phyloP scores from a whole-genome alignment of 192 early-diverging fungal species.

The Backusella tuberculispora region DNA sequence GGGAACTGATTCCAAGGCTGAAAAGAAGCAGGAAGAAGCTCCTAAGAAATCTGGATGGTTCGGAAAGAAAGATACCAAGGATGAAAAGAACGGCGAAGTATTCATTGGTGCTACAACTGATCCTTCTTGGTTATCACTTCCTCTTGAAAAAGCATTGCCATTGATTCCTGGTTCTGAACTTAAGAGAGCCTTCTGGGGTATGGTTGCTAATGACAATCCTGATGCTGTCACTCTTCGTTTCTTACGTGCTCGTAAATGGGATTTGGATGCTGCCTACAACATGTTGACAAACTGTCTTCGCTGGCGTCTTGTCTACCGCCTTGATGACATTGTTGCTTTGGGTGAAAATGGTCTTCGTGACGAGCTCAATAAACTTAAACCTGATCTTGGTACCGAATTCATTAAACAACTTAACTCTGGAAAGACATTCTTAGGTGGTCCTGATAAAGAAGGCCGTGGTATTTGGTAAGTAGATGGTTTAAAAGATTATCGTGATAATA shows the following conservation, averaged over 20 bases:
- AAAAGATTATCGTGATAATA: not conserved
- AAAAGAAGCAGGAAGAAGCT: not conserved
- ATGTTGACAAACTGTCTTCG: conserved; percentile 74
- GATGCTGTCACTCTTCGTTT: conserved; percentile 81
- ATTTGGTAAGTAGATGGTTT: conserved; percentile 50
- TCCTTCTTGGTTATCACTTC: not conserved
- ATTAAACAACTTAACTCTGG: conserved; percentile 49
- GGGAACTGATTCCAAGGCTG: not conserved
- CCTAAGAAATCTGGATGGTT: conserved; percentile 19
- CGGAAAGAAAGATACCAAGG: conserved; percentile 10
- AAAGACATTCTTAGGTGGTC: conserved; percentile 55
- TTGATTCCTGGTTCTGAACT: conserved; percentile 34
- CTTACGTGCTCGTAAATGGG: conserved; percentile 90
- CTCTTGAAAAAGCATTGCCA: conserved; percentile 33
- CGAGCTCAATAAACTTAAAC: conserved; percentile 42
- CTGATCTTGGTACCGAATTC: conserved; percentile 37
- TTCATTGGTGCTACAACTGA: conserved; percentile 24
- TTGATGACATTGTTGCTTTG: conserved; percentile 50
- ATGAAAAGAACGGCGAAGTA: not conserved
- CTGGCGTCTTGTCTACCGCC: conserved; percentile 68
- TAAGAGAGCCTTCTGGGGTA: conserved; percentile 64
- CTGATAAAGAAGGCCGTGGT: conserved; percentile 52
- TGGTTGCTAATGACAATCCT: conserved; percentile 66
- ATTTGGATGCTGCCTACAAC: conserved; percentile 68
- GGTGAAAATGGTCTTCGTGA: conserved; percentile 46